phyloP scores from a whole-genome alignment of 1,139 yeast genomes.

The Nakaseomyces delphensis region DNA sequence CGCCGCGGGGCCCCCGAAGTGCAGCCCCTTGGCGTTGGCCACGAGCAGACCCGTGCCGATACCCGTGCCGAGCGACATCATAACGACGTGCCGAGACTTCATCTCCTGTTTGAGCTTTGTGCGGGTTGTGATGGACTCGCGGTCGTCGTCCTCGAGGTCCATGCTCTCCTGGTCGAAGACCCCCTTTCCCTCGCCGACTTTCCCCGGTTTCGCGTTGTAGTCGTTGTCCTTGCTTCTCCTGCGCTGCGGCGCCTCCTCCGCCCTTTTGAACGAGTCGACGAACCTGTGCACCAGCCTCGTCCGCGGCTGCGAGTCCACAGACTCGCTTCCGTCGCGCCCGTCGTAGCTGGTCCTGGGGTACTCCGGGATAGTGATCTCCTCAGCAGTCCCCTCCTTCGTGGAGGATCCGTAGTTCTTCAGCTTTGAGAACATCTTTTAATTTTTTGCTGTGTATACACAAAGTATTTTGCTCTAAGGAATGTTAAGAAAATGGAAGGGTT shows the following conservation, averaged over 20 bases:
- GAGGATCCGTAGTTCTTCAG: slow-evolving; percentile 7
- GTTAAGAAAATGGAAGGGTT: too few species aligned
- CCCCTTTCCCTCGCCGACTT: slow-evolving; percentile 4
- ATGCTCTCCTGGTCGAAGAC: slow-evolving; percentile 3
- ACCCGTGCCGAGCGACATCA: slow-evolving; percentile 75
- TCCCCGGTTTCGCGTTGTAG: background rate
- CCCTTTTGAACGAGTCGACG: slow-evolving; percentile 15
- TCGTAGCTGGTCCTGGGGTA: background rate
- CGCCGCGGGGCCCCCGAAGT: slow-evolving; percentile 72
- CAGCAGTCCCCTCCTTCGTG: background rate
- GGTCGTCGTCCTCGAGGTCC: slow-evolving; percentile 11
- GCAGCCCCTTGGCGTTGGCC: slow-evolving; percentile 60
- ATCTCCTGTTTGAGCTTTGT: slow-evolving; percentile 37
- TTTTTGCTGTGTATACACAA: too few species aligned
- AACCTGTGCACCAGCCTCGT: slow-evolving; percentile 7
- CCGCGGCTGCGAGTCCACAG: slow-evolving; percentile 1
- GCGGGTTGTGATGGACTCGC: slow-evolving; percentile 8
- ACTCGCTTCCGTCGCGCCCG: background rate
- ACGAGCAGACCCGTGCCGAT: slow-evolving; percentile 71
- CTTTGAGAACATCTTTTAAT: slow-evolving; percentile 2
- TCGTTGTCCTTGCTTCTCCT: background rate
- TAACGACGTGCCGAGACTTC: slow-evolving; percentile 42
- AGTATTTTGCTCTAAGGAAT: too few species aligned
- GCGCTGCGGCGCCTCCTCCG: slow-evolving; percentile 8
- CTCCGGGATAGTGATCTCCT: slow-evolving; percentile 4